Evolutionary conservation across 2,329 filamentous ascomycete species (phyloP), one percentile per base, ranked within the genome.

Genomic region (Cercospora nicotianae): DNA sequence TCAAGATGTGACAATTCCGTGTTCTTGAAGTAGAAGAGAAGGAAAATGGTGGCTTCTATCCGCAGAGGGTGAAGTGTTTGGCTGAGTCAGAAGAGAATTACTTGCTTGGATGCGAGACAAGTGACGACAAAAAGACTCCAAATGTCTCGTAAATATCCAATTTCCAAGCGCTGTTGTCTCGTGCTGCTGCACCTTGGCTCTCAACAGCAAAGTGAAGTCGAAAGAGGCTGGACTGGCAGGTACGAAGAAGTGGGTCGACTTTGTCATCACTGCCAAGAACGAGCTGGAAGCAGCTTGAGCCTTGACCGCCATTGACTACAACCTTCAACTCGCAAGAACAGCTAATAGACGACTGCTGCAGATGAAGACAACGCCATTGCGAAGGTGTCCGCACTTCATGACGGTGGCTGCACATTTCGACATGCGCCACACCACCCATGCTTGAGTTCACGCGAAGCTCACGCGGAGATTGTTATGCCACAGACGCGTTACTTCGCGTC

Each of bases 201-300:
- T 7, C 26, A 10, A 28, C 23, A 30, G 8, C 13, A 59, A 33
- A 59, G 55, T 59, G 55, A 59, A 36, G 30, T 59, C n/a, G 28
- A 36, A 42, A 23, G 48, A 55, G 48, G 48, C 48, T 28, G 48
- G 23, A 48, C n/a, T 9, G 9, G 48, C 48, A 28, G 48, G 12
- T 30, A 26, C 48, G 16, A 59, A 36, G 9, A n/a, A 31, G 55
- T 31, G 31, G 28, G 28, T 59, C 55, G n/a, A 20, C 28, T 59
- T 59, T 59, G 30, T 59, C 55, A 59, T 36, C 28, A 31, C 18
- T 23, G 55, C 55, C 55, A 59, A 59, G 55, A 31, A 59, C 12
- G 30, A 23, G 18, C 28, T 59, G 28, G 53, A 30, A 31, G 36
- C 28, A 36, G 28, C 28, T n/a, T 31, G 48, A 53, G 48, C 48